Evolutionary conservation across 495 filamentous ascomycete genomes (phyloP), one percentile per base, ranked within the genome.

Genomic region (Penicillium odoratum): DNA sequence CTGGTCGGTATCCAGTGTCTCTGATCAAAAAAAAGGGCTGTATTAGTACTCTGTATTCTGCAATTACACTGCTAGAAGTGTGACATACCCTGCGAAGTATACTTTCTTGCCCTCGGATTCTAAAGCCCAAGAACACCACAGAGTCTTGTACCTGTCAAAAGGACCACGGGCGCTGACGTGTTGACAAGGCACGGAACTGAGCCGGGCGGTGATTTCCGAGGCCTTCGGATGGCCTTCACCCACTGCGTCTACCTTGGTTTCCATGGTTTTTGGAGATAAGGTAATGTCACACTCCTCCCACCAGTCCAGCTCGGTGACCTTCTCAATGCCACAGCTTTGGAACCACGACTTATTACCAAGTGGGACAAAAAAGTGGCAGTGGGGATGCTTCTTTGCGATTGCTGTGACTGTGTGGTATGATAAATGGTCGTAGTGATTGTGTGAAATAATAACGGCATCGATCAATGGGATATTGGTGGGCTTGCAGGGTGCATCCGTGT

Each of bases 341-440:
- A 98, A 97, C 94, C 94, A 98, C 49, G 83, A 70, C 74, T 90
- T 90, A 53, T 94, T 86, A n/a, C 93, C 92, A 1, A 98, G 69
- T 0, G 91, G 91, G 18, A 89, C 93, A 57, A 97, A 94, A 73
- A 93, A 97, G 56, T 93, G 90, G 40, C 84, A 92, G 16, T 88
- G 83, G 0, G 93, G 93, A 59, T 94, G 84, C 52, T 78, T 77
- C 65, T 84, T 78, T 49, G 85, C 76, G 34, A 98, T 83, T 60
- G 88, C 83, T 57, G 80, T 78, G 34, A 97, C 81, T 7, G 85
- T 90, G 3, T 85, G 80, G 58, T 91, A 84, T 8, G 89, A 92
- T 21, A 98, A 71, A 67, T 98, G 94, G 70, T 98, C 94, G 65
- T 98, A 97, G 72, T 97, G 93, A 54, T 87, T 92, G 66, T 98